Base-by-base conservation (phyloP, 176 grass and related monocot genomes). In the Poa pratensis region DNA sequence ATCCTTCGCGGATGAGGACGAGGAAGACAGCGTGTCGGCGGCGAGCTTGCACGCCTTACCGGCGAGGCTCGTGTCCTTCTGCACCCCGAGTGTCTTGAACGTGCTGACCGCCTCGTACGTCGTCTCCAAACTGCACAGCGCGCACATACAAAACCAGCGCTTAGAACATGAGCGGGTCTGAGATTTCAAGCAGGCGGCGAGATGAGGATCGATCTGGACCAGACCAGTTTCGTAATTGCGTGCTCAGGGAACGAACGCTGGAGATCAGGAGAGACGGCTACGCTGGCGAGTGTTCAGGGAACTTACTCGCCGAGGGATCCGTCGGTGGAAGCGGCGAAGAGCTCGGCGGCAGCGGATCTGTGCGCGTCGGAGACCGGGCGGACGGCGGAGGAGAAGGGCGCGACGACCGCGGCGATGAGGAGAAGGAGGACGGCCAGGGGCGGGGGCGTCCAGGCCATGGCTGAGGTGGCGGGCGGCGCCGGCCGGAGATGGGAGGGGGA, bases 281-380 rank as follows among this genome's bases (percentile, higher is more conserved):
- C 5, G 40, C 12, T 65, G 15, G 28, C 22, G 28, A 26, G 69
- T 61, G 51, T 18, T 13, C 0, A 61, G 14, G 58, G 42, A 17
- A 69, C 89, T 91, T 91, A 91, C 89, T 91, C 85, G 73, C 79
- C 84, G 65, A 86, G 77, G 54, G 88, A 90, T 73, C 84, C 88
- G 45, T 91, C 89, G 43, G 69, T 13, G 81, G 76, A 80, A 50
- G 81, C 75, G 69, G 40, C 42, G 53, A 91, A 91, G 69, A 91
- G 85, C 62, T 91, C 89, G 9, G 62, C 77, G 4, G 89, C 85
- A 7, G 81, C 32, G 81, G 89, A 91, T 91, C 89, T 91, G 89
- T 88, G 89, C 23, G 81, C 89, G 32, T 87, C 81, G 43, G 89
- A 91, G 81, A 91, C 81, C 15, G 85, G 85, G 53, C 85, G 85